Base-by-base conservation (phyloP, 2,329 filamentous ascomycete species). In the Colletotrichum sp. region DNA sequence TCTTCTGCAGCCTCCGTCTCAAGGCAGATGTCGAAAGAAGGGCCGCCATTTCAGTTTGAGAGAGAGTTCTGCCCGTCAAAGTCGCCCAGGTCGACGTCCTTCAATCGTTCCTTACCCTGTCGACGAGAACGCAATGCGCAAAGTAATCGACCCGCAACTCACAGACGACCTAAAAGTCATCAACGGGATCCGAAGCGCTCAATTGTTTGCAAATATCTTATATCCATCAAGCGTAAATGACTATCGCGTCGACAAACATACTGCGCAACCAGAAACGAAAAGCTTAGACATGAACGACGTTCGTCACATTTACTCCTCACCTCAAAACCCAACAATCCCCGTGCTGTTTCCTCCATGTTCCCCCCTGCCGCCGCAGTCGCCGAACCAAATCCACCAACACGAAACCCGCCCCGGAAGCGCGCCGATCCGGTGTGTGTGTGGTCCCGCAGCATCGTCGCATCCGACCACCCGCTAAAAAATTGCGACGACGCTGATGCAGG, bases 391-490 rank as follows among this genome's bases (percentile, higher is more conserved):
- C 68, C 61, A 75, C 69, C 32, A 34, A 65, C 60, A 18, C 67
- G 61, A 75, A 72, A 72, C 69, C 70, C 32, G 39, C 34, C 30
- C 43, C 74, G 74, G 70, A 76, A 73, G 48, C 28, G 70, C 64
- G 70, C 70, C 70, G 70, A 69, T 61, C 65, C 70, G 70, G 65
- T 43, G 63, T 28, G 65, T 43, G 63, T 43, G 63, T 60, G 39
- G 63, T 59, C 21, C 61, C 72, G 68, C 48, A 59, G 43, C 55
- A 30, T 68, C 32, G 57, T 70, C 71, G 64, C 65, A 73, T 68
- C 32, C 28, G 69, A 43, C 64, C 70, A 69, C 64, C 24, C 21
- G 64, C 64, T 69, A 52, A 74, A 59, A 21, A 21, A 52, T 52
- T 52, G 57, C 34, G 28, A 73, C 73, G 57, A 76, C 43, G 59